Evolutionary conservation across 257 asterid genomes (phyloP), one percentile per base, ranked within the genome.

Genomic region (Scutellaria galericulata): DNA sequence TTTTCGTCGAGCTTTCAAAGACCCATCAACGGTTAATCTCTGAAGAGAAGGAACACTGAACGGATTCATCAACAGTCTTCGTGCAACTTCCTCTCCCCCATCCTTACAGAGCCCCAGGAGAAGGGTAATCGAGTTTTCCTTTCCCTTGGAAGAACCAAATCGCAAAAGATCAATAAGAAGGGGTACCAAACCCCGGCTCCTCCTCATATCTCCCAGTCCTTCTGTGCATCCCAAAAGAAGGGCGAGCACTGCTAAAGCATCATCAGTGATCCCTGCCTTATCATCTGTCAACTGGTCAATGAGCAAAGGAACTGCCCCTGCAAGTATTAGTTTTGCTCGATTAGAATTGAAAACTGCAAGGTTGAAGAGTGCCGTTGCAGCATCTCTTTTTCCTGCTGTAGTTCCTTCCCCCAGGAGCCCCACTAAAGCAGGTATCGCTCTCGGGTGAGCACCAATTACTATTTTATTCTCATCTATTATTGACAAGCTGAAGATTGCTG

Each of bases 311-410:
- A 92, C 81, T 60, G 91, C 98, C 53, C 97, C 96, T 13, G 94
- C 80, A 1, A 72, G 71, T 48, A 85, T 86, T 2, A 83, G 76
- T 44, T 78, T 84, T 18, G 47, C 79, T 66, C 85, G 80, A 24
- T 92, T 92, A 8, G 61, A 85, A 69, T 77, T 86, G 60, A 86
- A 81, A 18, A 90, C 78, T 1, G 92, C 88, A 9, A 92, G 88
- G 78, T 90, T 92, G 83, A 88, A 85, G n/a, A 88, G 88, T 60
- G 98, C 96, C 27, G 88, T 84, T 41, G 91, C 91, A n/a, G 97
- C 97, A 69, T 92, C 98, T 20, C 80, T 77, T 81, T 90, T 92
- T 42, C 95, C 97, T 41, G 90, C 84, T 24, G 86, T 60, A 5
- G 91, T 87, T 60, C 96, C 98, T 69, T 92, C 88, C 20, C 81